Evolutionary conservation across 352 stramenopile species (phyloP), one percentile per base, ranked within the genome.

Genomic region (Phytophthora cajani): DNA sequence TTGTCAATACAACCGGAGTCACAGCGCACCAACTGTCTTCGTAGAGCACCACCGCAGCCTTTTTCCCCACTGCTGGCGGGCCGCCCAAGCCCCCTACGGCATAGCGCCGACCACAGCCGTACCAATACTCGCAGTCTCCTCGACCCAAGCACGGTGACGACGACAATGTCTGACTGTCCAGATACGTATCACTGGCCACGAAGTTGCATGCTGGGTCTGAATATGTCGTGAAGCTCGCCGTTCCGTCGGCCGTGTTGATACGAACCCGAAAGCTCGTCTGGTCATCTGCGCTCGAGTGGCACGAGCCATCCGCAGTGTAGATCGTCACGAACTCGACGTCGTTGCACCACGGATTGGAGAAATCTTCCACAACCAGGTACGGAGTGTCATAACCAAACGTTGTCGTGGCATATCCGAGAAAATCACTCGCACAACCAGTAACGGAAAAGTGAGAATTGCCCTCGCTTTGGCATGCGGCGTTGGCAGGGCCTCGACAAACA

Each of bases 21-120:
- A 58, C 19, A 19, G 36, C 30, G n/a, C 63, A 70, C 11, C 10
- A 65, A 11, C 21, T 70, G 32, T 64, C 63, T 25, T 59, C 63
- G 12, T 70, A 70, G 0, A 52, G 14, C 14, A 64, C 55, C 2
- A 69, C 36, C 5, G 19, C 62, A 8, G 30, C 54, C 16, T 69
- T 69, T 36, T 64, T 64, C 17, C 53, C 32, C 9, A 36, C 1
- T 7, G 62, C 25, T 23, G 32, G 21, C 12, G 27, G 40, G 5
- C 3, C 54, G 2, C 62, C 33, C 44, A 69, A 9, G 2, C 62
- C 62, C 23, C 62, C 62, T 1, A 69, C 21, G 5, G 23, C 14
- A 19, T 64, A 69, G 16, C 54, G 17, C 5, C 32, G 30, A 4
- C 19, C 40, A 16, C 62, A 69, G 5, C 32, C 42, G 11, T 14